These are phyloP conservation scores for Fraxinus sp. DNA, from an alignment of 305 asterid species.

Conservation along the genomic window DNA sequence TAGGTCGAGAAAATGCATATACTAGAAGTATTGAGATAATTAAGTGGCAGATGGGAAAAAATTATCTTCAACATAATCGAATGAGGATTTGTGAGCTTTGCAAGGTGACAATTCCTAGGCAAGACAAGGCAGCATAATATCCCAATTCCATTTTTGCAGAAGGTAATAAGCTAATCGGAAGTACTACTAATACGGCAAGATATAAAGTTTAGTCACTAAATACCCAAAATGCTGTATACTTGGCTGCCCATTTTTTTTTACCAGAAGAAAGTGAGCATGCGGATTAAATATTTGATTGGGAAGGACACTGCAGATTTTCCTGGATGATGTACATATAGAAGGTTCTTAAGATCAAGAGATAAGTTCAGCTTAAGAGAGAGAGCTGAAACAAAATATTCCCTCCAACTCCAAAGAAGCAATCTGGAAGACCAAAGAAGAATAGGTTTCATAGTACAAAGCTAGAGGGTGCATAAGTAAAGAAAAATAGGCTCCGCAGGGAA, in stretches of 20 bases:
- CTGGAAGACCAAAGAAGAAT: no score
- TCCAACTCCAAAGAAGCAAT: no score
- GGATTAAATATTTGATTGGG: background rate
- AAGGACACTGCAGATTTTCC: background rate
- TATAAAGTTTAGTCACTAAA: background rate
- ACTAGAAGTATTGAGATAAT: background rate
- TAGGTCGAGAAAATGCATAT: background rate
- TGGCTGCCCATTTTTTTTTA: background rate
- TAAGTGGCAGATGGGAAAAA: background rate
- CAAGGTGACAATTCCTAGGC: background rate
- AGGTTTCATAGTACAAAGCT: no score
- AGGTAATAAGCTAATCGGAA: background rate
- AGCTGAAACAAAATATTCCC: no score
- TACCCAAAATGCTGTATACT: background rate
- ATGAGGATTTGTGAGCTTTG: background rate
- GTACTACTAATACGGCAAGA: background rate
- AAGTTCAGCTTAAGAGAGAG: no score
- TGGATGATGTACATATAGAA: background rate
- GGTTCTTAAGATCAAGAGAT: background rate
- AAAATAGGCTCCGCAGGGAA: no score
- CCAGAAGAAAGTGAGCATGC: background rate
- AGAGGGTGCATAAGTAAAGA: no score
- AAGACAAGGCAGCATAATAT: background rate
- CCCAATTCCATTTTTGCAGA: background rate
- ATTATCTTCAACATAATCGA: background rate